Evolutionary conservation across 2,329 filamentous ascomycete species (phyloP), one percentile per base, ranked within the genome.

Genomic region (Emergomyces pasteurianus): DNA sequence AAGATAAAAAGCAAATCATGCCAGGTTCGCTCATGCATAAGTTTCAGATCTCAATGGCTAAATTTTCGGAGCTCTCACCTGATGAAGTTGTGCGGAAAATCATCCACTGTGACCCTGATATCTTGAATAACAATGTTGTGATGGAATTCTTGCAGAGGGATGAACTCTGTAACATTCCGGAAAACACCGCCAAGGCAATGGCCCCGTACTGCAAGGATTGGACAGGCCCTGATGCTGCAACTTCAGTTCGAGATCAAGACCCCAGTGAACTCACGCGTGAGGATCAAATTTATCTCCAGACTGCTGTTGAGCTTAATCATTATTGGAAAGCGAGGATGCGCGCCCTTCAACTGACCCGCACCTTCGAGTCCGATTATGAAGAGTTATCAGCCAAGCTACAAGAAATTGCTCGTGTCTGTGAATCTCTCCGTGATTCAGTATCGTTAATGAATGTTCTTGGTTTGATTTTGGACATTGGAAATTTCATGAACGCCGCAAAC

Each of bases 401-500:
- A 65, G 86, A 94, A 63, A 85, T 99, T n/a, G 88, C 95, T 42
- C 79, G 79, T 36, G 91, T 96, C 9, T 92, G 92, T 4, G 92
- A 97, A 76, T 89, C 90, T 10, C 78, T 99, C 60, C 85, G 92
- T 55, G 91, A 95, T 71, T 96, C 92, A 1, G 90, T 95, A 31
- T 88, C 90, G 31, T 78, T 99, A 68, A 96, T 97, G 87, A 96
- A 95, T 66, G 91, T 99, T 54, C 84, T 99, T 61, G 92, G 92
- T 62, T 82, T 97, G 64, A 99, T 99, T 74, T 80, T 99, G 68
- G 92, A 96, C 74, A 96, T 99, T 70, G 94, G 94, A 74, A 99
- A 99, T 75, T 99, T 96, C 81, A 99, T 99, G 94, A 99, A 99
- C 79, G 94, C 97, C 72, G 88, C 92, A 60, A 97, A 96, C 78